Conservation (phyloP, 306 rosid genomes). For the Purshia tridentata region DNA sequence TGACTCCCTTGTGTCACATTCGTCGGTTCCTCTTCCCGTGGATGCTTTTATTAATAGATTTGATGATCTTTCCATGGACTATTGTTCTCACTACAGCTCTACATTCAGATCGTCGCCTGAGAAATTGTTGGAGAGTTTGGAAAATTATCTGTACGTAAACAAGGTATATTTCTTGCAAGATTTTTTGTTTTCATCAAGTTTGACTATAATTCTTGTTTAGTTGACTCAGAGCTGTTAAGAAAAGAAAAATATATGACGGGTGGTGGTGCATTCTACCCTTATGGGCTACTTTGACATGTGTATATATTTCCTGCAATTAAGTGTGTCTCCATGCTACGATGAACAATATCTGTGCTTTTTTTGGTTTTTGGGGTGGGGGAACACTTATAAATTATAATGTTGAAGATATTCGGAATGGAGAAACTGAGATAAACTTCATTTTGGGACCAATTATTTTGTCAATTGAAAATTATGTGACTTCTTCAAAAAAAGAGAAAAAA, state of each 20-base stretch:
- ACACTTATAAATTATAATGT: background rate
- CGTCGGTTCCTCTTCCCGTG: constrained; percentile 89
- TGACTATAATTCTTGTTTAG: background rate
- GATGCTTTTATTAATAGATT: constrained; percentile 70
- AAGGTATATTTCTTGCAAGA: constrained; percentile 44
- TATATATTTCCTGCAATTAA: no score
- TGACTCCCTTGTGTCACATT: constrained; percentile 91
- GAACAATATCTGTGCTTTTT: background rate
- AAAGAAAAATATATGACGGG: background rate
- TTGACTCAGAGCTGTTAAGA: background rate
- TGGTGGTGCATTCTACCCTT: background rate
- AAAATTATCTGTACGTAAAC: constrained; percentile 61
- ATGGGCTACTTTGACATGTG: no score
- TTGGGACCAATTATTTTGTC: background rate
- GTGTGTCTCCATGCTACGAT: background rate
- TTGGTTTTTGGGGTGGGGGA: no score
- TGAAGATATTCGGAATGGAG: background rate
- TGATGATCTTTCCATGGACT: constrained; percentile 83
- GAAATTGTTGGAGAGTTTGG: constrained; percentile 68
- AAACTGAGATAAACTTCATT: background rate
- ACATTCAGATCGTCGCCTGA: constrained; percentile 61
- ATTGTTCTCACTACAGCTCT: constrained; percentile 66
- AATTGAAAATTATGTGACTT: no score
- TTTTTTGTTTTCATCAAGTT: no score
- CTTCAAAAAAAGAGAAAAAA: no score